These are phyloP conservation scores for Geotrichum citri-aurantii DNA, from an alignment of 1,139 yeast genomes.

Conservation along the genomic window DNA sequence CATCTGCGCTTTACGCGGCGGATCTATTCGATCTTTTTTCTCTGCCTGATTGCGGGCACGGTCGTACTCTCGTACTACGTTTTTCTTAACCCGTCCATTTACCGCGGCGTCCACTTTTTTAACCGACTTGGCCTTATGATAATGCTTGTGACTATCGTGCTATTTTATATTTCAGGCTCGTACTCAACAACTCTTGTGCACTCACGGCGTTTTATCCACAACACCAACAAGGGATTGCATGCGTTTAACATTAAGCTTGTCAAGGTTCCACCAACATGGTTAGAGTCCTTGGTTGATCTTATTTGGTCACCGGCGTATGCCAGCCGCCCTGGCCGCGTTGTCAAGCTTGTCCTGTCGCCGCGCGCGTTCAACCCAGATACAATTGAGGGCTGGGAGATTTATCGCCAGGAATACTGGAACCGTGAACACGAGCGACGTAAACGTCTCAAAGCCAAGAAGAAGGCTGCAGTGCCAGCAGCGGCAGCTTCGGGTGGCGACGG, in stretches of 20 bases:
- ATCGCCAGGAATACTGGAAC: conserved; percentile 89
- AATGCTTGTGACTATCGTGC: conserved; percentile 59
- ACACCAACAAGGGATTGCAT: conserved; percentile 81
- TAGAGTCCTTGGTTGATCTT: conserved; percentile 38
- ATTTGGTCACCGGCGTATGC: conserved; percentile 29
- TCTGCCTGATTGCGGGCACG: conserved; percentile 40
- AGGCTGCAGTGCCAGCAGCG: neutral
- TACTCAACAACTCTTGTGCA: conserved; percentile 77
- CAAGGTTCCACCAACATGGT: conserved; percentile 55
- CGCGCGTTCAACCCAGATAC: conserved; percentile 76
- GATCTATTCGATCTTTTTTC: conserved; percentile 67
- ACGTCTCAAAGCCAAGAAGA: neutral
- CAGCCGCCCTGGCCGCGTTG: conserved; percentile 30
- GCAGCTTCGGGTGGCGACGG: neutral
- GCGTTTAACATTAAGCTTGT: conserved; percentile 76
- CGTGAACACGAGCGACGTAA: conserved; percentile 65
- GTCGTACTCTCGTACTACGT: conserved; percentile 32
- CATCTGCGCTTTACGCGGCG: conserved; percentile 64
- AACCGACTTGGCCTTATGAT: conserved; percentile 62
- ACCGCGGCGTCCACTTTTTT: conserved; percentile 33
- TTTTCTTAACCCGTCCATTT: conserved; percentile 33
- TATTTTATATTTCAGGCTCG: conserved; percentile 86
- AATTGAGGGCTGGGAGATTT: conserved; percentile 92
- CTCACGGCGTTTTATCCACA: conserved; percentile 69
- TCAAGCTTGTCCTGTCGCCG: conserved; percentile 73